Evolutionary conservation across 2,329 filamentous ascomycete species (phyloP), one percentile per base, ranked within the genome.

Genomic region (Colletotrichum tofieldiae): DNA sequence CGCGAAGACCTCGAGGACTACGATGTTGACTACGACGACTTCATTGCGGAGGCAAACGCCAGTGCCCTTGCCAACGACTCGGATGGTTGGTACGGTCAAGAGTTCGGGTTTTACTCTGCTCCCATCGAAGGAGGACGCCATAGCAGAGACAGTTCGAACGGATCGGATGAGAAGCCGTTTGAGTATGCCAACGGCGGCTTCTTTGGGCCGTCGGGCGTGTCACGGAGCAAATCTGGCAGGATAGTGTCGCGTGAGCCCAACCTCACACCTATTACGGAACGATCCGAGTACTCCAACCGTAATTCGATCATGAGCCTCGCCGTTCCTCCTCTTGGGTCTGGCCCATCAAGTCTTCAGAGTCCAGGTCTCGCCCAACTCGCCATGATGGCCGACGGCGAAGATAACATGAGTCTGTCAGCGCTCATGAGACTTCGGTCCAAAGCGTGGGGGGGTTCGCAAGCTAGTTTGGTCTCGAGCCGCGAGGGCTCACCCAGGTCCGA

Each of bases 1-100:
- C 51, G 81, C 79, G 75, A 77, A 32, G 73, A 87, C 82, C 79
- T 88, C 75, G 90, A 92, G 72, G 89, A 92, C 75, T 89, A 90
- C 71, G 90, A 92, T 55, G 87, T 93, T 62, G 93, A 94, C 71
- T 95, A 98, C 75, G 95, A 98, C 77, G 91, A 92, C 41, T 96
- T 98, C 76, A 97, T 99, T 72, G 96, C 95, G 0, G 96, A 95
- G 70, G 96, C 96, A 6, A 99, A 99, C 77, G 95, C 96, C 0
- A 95, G 96, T 79, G 96, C 93, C 1, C 86, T 99, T 9, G 96
- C 96, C 56, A 95, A 94, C 76, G 96, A 99, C 78, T 92, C 92
- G 8, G 96, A 98, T 75, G 96, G 94, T 0, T 97, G 96, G 85
- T 99, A 99, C 78, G 96, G 96, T 0, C 93, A 95, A 76, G 96